These are phyloP conservation scores for Magnaporthiopsis incrustans DNA, from an alignment of 2,329 filamentous ascomycete genomes.

Conservation along the genomic window DNA sequence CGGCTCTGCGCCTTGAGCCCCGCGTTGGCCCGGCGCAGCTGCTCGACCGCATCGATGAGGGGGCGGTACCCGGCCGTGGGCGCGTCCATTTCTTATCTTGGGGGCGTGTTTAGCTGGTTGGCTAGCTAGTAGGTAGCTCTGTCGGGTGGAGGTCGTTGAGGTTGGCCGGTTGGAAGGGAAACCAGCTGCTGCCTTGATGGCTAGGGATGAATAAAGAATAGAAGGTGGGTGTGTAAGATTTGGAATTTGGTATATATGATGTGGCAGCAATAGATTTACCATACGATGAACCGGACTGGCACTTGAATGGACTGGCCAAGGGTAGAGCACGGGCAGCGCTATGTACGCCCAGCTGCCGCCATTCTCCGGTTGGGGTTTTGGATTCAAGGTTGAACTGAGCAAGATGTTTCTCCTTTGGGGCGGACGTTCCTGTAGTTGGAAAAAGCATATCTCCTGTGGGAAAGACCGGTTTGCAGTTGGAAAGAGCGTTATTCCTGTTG, in stretches of 20 bases:
- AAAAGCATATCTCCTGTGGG: too few relatives aligned
- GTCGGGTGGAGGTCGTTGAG: too few relatives aligned
- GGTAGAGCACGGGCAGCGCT: neutral
- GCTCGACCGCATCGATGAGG: neutral
- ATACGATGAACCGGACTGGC: too few relatives aligned
- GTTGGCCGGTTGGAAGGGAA: too few relatives aligned
- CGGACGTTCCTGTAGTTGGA: neutral
- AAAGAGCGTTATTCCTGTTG: too few relatives aligned
- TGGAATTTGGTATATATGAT: too few relatives aligned
- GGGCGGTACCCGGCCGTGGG: neutral
- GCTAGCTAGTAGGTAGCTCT: too few relatives aligned
- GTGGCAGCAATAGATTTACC: neutral
- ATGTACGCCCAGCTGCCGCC: neutral
- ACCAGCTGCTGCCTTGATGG: too few relatives aligned
- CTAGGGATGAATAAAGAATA: too few relatives aligned
- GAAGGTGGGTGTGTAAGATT: neutral
- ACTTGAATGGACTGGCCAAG: neutral
- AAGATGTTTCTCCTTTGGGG: neutral
- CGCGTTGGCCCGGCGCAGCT: neutral
- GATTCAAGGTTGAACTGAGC: neutral
- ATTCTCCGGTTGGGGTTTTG: neutral
- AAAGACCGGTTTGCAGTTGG: too few relatives aligned
- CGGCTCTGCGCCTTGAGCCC: neutral
- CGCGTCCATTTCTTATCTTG: neutral
- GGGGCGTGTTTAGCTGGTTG: neutral